phyloP scores from a whole-genome alignment of 2,329 filamentous ascomycete genomes.

The Trichoderma oligosporum region DNA sequence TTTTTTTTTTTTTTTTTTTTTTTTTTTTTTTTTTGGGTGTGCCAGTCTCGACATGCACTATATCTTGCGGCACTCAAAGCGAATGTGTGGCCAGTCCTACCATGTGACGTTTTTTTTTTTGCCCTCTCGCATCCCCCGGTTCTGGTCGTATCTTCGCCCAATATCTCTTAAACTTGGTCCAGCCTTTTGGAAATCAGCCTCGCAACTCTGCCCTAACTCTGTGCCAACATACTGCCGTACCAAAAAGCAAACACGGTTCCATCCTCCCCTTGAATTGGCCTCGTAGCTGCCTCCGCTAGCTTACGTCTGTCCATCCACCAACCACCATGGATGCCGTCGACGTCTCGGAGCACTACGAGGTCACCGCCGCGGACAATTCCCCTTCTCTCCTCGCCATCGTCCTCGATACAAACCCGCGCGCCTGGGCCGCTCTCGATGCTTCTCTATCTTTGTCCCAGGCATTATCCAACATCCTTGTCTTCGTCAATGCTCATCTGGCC shows the following conservation, averaged over 20 bases:
- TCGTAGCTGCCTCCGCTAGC: conserved; percentile 33
- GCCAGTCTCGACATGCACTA: no score
- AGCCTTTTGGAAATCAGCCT: neutral
- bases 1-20: no score
- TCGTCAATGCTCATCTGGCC: conserved; percentile 93
- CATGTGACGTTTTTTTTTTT: no score
- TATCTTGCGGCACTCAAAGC: no score
- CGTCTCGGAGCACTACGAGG: conserved; percentile 59
- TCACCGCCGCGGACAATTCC: conserved; percentile 50
- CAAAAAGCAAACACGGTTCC: neutral
- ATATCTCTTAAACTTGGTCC: no score
- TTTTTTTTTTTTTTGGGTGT: no score
- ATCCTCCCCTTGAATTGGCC: conserved; percentile 23
- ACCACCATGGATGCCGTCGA: conserved; percentile 52
- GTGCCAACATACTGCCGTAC: neutral
- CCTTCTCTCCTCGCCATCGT: conserved; percentile 87
- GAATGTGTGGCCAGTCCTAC: no score
- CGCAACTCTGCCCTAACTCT: no score
- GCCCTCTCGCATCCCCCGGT: no score
- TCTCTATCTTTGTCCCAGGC: conserved; percentile 77
- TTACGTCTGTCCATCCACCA: conserved; percentile 17
- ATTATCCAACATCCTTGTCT: conserved; percentile 85
- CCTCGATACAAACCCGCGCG: conserved; percentile 93
- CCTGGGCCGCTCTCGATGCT: conserved; percentile 76
- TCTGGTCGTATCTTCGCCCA: no score